These are phyloP conservation scores for Cercophora scortea DNA, from an alignment of 495 filamentous ascomycete genomes.

Conservation along the genomic window DNA sequence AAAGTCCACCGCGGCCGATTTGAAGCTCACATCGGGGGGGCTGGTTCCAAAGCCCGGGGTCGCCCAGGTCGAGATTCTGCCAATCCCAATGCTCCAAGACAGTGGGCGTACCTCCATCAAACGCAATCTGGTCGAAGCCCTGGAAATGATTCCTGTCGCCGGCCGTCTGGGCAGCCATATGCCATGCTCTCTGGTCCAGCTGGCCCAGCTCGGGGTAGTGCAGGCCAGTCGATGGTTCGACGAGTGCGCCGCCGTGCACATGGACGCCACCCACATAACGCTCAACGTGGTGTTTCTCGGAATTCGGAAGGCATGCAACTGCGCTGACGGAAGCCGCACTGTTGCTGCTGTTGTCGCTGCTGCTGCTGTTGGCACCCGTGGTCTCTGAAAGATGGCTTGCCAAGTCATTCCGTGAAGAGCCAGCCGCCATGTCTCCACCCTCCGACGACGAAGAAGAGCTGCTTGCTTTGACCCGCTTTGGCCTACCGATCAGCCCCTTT, in stretches of 20 bases:
- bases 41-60: constrained; percentile 13
- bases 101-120: constrained; percentile 6
- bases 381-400: background rate
- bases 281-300: too few relatives aligned
- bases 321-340: too few relatives aligned
- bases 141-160: constrained; percentile 2
- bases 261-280: too few relatives aligned
- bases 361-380: background rate
- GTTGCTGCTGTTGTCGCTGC: too few relatives aligned
- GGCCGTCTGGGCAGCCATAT: background rate
- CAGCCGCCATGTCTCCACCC: background rate
- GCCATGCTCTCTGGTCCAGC: constrained; percentile 9
- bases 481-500: constrained; percentile 11
- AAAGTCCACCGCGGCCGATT: too few relatives aligned
- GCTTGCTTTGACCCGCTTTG: constrained; percentile 12
- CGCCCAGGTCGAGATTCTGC: constrained; percentile 14
- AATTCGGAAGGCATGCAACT: too few relatives aligned
- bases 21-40: background rate
- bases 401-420: background rate
- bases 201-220: background rate
- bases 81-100: constrained; percentile 21
- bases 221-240: background rate
- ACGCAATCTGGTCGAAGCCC: background rate
- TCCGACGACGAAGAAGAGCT: background rate
- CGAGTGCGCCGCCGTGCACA: background rate